Evolutionary conservation across 2,329 filamentous ascomycete genomes (phyloP), one percentile per base, ranked within the genome.

Genomic region (Colletotrichum tropicicola): DNA sequence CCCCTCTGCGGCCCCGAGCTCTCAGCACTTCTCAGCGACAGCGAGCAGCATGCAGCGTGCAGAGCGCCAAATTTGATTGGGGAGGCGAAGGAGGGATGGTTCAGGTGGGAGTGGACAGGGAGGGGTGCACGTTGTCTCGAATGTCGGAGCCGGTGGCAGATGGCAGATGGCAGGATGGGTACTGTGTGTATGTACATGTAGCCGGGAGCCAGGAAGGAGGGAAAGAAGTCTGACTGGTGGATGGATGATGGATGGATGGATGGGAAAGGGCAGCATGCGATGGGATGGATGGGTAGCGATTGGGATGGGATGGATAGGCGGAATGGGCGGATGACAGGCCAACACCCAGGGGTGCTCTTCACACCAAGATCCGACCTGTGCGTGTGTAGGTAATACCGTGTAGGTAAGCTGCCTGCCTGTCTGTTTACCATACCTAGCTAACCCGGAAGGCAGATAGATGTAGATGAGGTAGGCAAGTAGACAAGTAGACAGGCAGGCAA

Each of bases 41-140:
- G 17, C 17, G 39, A 37, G 27, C 45, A 32, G n/a, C 15, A 15
- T 37, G 25, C 48, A 54, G 37, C n/a, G 51, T 23, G 35, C 45
- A 52, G 51, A 45, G 51, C 47, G 19, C 51, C 39, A 66, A 66
- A 66, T 66, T 66, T 63, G 52, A 64, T 43, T 52, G 63, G 63
- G 59, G 51, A 53, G 53, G 52, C 35, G 52, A 66, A 66, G 63
- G 63, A 66, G 59, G 63, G 47, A 58, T 64, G 63, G 63, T 66
- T 66, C 63, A 66, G 63, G 63, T 66, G 63, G 52, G 45, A 58
- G 63, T 66, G 59, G 58, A 28, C 57, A 35, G 35, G 44, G 59
- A 63, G 59, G 59, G 44, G 63, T 59, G 59, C 43, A 37, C 45
- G 59, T 64, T 64, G 63, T 66, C 63, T 66, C 63, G 52, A 58